A percentile compares a stretch with the other conserved stretches of the same genome.
Conservation (phyloP, 768 basidiomycete genomes). For the Calocybe indica region DNA sequence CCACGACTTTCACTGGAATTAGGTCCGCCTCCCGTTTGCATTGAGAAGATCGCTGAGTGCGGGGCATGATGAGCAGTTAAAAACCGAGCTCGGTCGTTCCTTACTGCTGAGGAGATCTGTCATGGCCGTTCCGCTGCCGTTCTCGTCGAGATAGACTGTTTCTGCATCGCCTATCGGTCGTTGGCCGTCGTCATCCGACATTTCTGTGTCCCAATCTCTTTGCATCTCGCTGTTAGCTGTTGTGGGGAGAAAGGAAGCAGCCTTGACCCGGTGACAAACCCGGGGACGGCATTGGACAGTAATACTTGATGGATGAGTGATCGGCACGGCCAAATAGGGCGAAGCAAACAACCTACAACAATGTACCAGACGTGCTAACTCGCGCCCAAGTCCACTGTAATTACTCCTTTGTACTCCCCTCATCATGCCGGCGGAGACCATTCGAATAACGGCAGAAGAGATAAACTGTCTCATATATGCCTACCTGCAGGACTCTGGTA, state of each 20-base stretch:
- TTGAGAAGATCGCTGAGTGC: conserved; percentile 23
- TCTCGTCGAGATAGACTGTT: conserved; percentile 3
- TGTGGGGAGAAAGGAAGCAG: background rate
- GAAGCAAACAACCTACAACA: background rate
- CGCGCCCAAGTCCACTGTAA: conserved; percentile 2
- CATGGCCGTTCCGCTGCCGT: background rate
- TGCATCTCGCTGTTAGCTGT: conserved; percentile 11
- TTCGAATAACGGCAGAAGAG: conserved; percentile 73
- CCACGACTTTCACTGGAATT: conserved; percentile 4
- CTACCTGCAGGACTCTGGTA: conserved; percentile 81
- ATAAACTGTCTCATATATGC: conserved; percentile 83
- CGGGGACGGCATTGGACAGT: conserved; percentile 5
- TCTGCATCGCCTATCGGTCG: too few relatives aligned
- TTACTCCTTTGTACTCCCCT: background rate
- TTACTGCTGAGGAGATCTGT: conserved; percentile 20
- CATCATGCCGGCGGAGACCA: conserved; percentile 21
- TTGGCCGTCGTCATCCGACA: conserved; percentile 7
- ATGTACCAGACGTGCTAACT: conserved; percentile 3
- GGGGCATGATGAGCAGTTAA: background rate
- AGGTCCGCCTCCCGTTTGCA: conserved; percentile 20
- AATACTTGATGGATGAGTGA: conserved; percentile 6
- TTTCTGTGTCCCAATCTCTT: conserved; percentile 14
- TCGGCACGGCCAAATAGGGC: conserved; percentile 5
- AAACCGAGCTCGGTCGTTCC: conserved; percentile 3
- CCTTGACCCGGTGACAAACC: conserved; percentile 2